Base-by-base conservation (phyloP, 2,329 filamentous ascomycete species). In the Fusarium sp. region DNA sequence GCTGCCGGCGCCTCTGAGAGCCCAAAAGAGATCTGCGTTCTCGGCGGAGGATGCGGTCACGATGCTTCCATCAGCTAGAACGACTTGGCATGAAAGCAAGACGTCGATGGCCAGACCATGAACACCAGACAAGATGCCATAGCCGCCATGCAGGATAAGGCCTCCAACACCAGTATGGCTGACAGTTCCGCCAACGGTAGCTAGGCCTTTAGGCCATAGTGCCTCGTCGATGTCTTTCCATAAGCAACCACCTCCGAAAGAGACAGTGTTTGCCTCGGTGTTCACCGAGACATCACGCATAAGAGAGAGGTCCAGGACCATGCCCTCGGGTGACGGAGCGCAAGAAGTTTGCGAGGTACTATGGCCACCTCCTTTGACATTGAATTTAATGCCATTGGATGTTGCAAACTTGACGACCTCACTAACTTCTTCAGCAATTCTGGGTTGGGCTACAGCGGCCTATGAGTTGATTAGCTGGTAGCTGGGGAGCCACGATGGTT, bases 91-190 rank as follows among this genome's bases (percentile, higher is more conserved):
- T 1, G 81, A 81, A 10, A 85, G 24, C 8, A 87, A 77, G 24
- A 81, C 80, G 67, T 87, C 86, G 15, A 85, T 79, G 8, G 82
- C 75, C 14, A 91, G 82, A 0, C 91, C 91, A 59, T 89, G 82
- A 38, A 82, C 81, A 2, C 88, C 87, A 32, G 84, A 86, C 22
- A 92, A 80, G 79, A 87, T 86, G 3, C 90, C 89, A 74, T 89
- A 90, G 3, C 90, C 90, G 30, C 89, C 90, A 2, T 88, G 88
- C 3, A 91, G 78, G 0, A 87, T 85, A 20, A 91, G 81, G 0
- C 88, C 90, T 5, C 88, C 90, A 11, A 92, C 87, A 11, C 90
- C 90, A 3, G 89, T 91, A 71, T 91, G 88, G 47, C 88, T 88
- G 15, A 91, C 88, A 0, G 90, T 90, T 6, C 90, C 90, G 14